Evolutionary conservation across 2,329 filamentous ascomycete species (phyloP), one percentile per base, ranked within the genome.

Genomic region (Diplodia mutila): DNA sequence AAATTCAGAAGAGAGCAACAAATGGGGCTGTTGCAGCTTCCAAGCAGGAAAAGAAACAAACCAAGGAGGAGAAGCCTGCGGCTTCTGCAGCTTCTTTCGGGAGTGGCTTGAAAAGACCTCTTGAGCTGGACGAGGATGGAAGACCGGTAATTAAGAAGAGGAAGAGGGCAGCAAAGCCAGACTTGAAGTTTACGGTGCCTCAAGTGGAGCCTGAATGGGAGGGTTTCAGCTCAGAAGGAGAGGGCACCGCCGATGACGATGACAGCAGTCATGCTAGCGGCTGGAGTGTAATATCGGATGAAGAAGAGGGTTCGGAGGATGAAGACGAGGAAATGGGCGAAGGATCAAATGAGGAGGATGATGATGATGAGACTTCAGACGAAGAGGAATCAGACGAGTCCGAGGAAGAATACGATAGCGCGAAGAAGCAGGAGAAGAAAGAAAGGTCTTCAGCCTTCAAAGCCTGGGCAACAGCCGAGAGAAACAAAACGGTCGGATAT

Each of bases 381-480:
- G 63, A 69, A 32, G 67, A 69, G 9, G 67, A 67, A 0, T 53
- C 53, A 4, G 73, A 75, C 11, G 79, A 78, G 4, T 76, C 73
- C 52, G 73, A 74, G 3, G 73, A 69, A 59, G 76, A 75, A 61
- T 66, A 66, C 32, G 78, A 80, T 9, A 74, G 79, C 9, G 77
- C 80, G 6, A 72, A 71, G 2, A 80, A 81, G 61, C 75, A 75
- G 16, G 75, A 74, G 34, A 78, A 78, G 61, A 82, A 80, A 70
- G 80, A 80, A 67, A 78, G 83, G 25, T 79, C 84, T 51, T 90
- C 88, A 1, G 93, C 92, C 0, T 99, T 99, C 84, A 98, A 98
- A 78, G 86, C 90, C 2, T 99, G 95, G 95, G 95, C 95, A 23
- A 89, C 90, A 34, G 88, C 92, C 73, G 91, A 95, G 78, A 87